These are phyloP conservation scores for Phaeosphaeriaceae sp. DNA, from an alignment of 2,329 filamentous ascomycete species.

Conservation along the genomic window DNA sequence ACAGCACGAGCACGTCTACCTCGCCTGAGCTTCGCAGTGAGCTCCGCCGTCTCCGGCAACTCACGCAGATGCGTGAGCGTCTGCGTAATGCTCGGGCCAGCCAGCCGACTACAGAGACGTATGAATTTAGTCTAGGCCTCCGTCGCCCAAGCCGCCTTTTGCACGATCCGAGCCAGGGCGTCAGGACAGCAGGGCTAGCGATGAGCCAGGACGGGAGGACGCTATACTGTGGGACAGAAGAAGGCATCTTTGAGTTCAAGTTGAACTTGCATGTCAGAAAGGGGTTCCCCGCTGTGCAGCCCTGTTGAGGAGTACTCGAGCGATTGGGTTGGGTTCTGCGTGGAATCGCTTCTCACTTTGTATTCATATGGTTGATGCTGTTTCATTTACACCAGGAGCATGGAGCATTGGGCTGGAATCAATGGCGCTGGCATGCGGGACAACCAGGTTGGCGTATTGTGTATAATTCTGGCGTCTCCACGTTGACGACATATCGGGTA, in stretches of 20 bases:
- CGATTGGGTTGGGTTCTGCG: not conserved
- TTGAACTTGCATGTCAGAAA: conserved; percentile 70
- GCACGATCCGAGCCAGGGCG: conserved; percentile 45
- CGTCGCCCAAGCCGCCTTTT: conserved; percentile 30
- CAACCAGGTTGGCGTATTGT: not conserved
- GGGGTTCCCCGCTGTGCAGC: conserved; percentile 50
- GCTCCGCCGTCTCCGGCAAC: conserved; percentile 44
- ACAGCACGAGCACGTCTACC: conserved; percentile 24
- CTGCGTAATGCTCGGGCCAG: conserved; percentile 42
- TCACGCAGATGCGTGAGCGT: conserved; percentile 46
- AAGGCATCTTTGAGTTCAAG: conserved; percentile 77
- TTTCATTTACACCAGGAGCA: not conserved
- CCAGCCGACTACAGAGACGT: conserved; percentile 29
- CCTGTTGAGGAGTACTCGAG: conserved; percentile 31
- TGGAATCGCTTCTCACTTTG: not conserved
- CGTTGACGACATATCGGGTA: not conserved
- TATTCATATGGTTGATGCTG: not conserved
- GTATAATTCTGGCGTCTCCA: not conserved
- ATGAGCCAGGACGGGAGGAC: conserved; percentile 57
- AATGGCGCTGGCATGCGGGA: not conserved
- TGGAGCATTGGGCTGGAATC: not conserved
- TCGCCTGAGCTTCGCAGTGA: conserved; percentile 43
- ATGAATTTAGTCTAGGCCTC: conserved; percentile 34
- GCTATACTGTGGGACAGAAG: conserved; percentile 62
- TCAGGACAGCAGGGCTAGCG: conserved; percentile 56